Percentiles rank a stretch among this genome's conserved stretches.
Evolutionary conservation across 257 asterid genomes (phyloP).

Genomic region (Fraxinus anomala): DNA sequence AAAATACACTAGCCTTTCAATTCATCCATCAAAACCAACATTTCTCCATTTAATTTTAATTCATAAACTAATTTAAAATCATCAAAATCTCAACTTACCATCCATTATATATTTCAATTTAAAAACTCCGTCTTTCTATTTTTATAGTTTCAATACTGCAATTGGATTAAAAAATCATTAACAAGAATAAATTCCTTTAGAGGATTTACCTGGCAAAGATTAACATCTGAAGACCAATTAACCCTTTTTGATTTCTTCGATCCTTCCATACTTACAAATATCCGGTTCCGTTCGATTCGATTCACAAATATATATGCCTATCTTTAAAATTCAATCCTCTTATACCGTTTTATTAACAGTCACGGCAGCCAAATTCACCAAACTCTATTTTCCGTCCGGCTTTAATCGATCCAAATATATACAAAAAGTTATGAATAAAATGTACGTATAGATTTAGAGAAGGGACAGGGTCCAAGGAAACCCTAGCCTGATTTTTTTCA

Average conservation of each 20-base stretch:
- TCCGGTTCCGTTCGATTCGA: conserved; percentile 30
- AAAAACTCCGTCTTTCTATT: too few species aligned
- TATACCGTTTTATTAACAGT: neutral
- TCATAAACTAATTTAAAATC: neutral
- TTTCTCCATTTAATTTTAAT: neutral
- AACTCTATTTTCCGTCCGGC: neutral
- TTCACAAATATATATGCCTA: conserved; percentile 34
- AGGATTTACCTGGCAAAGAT: conserved; percentile 88
- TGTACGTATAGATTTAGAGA: too few species aligned
- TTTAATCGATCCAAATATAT: neutral
- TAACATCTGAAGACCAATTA: conserved; percentile 87
- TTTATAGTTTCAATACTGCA: too few species aligned
- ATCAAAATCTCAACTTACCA: neutral
- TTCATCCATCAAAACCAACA: neutral
- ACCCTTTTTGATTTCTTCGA: conserved; percentile 84
- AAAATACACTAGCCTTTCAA: neutral
- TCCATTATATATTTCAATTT: neutral
- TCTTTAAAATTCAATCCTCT: conserved; percentile 30
- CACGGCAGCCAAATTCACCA: neutral
- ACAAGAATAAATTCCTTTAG: conserved; percentile 28
- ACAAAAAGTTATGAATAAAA: too few species aligned
- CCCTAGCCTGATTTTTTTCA: too few species aligned
- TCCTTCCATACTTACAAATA: conserved; percentile 70
- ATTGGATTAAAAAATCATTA: too few species aligned
- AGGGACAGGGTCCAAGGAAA: too few species aligned